These are phyloP conservation scores for Phytopythium chamaehyphon DNA, from an alignment of 352 stramenopile genomes.

Conservation along the genomic window DNA sequence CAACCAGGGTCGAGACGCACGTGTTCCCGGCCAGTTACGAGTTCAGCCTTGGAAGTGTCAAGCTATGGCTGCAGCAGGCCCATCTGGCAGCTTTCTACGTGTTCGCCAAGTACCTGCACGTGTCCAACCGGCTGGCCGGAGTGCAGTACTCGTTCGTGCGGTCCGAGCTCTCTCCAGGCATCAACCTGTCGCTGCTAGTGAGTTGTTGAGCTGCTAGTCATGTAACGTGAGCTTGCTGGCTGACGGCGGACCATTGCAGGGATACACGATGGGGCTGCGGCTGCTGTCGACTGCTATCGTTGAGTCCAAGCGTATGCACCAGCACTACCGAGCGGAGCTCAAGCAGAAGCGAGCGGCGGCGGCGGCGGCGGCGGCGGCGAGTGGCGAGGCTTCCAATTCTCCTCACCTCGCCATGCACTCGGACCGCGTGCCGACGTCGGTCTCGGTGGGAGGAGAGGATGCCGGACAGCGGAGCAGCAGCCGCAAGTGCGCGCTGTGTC, in stretches of 20 bases:
- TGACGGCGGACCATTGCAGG: constrained; percentile 16
- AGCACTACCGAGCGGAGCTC: constrained; percentile 37
- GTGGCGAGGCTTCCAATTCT: constrained; percentile 3
- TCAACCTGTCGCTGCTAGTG: constrained; percentile 72
- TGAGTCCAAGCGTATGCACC: constrained; percentile 47
- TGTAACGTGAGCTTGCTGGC: not conserved
- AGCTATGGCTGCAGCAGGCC: constrained; percentile 42
- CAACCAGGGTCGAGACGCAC: constrained; percentile 34
- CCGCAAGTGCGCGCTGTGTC: constrained; percentile 86
- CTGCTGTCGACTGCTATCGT: constrained; percentile 42
- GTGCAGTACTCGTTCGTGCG: constrained; percentile 81
- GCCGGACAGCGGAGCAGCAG: constrained; percentile 2
- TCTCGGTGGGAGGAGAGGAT: constrained; percentile 10
- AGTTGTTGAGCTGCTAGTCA: not conserved
- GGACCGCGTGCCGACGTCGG: constrained; percentile 33
- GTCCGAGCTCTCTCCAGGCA: constrained; percentile 44
- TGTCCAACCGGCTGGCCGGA: constrained; percentile 60
- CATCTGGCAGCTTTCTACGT: constrained; percentile 80
- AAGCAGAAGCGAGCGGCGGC: constrained; percentile 40
- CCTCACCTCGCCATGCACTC: constrained; percentile 20
- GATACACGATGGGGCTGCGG: constrained; percentile 76
- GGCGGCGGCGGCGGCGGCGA: constrained; percentile 11
- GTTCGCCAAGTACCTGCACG: constrained; percentile 59
- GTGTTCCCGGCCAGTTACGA: constrained; percentile 55
- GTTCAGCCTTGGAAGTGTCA: constrained; percentile 41